These are phyloP conservation scores for Rhododendron simsii DNA, from an alignment of 148 eudicot species.

Conservation along the genomic window DNA sequence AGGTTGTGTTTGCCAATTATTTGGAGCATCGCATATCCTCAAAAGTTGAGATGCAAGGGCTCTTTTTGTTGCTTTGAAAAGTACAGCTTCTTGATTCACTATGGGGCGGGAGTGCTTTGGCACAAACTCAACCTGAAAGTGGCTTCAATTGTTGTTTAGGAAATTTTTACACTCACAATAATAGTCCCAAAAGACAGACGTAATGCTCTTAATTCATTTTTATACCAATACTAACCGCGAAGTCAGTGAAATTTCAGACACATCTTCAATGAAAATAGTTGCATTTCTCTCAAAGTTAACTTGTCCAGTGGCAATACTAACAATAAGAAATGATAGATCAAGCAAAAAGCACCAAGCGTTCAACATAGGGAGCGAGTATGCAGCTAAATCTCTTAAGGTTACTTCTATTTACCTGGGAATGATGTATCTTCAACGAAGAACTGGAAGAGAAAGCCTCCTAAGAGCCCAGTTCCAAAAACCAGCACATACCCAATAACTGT, in stretches of 20 bases:
- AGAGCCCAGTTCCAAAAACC: conserved; percentile 71
- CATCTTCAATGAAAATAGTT: not conserved
- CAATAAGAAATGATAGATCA: not conserved
- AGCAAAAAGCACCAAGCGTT: not conserved
- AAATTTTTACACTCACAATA: not conserved
- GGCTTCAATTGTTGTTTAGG: not conserved
- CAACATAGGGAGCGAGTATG: not conserved
- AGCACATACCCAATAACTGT: conserved; percentile 73
- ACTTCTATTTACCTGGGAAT: conserved; percentile 66
- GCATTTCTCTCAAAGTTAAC: not conserved
- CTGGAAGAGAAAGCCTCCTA: conserved; percentile 75
- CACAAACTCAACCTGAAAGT: not conserved
- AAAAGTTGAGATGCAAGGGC: not conserved
- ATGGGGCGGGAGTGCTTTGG: not conserved
- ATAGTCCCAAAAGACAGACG: not conserved
- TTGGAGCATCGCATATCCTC: not conserved
- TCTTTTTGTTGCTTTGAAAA: not conserved
- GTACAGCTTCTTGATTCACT: not conserved
- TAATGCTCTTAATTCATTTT: not conserved
- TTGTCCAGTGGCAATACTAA: not conserved
- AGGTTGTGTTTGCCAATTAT: not conserved
- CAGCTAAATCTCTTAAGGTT: not conserved
- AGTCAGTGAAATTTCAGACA: not conserved
- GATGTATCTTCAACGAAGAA: conserved; percentile 68
- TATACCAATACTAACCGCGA: not conserved